Evolutionary conservation across 2,329 filamentous ascomycete genomes (phyloP), one percentile per base, ranked within the genome.

Genomic region (Coleophoma eucalyptorum): DNA sequence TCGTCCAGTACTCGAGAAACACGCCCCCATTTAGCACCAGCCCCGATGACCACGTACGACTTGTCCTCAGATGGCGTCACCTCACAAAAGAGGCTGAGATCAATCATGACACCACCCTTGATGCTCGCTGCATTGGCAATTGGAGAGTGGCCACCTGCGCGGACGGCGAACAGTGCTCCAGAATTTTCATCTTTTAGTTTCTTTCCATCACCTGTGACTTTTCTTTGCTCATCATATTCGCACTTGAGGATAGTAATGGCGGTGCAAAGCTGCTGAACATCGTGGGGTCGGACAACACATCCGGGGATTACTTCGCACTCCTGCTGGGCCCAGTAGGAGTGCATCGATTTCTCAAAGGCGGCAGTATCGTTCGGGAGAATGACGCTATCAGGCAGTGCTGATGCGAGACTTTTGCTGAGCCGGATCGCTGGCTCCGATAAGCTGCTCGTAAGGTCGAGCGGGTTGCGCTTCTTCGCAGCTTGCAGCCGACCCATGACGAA

Each of bases 81-180:
- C 6, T 40, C 34, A 26, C 51, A 56, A 37, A 60, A 46, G 11
- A 42, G 43, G 33, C 65, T 68, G 5, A 77, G 69, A 8, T 76
- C 75, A 54, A 83, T 72, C 66, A 67, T 43, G 73, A 69, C 40
- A 77, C 62, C 7, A 72, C 64, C 1, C 71, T 74, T 16, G 71
- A 67, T 70, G 56, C 70, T 74, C 4, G 71, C 68, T 51, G 73
- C 76, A 33, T 71, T 70, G 51, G 72, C 70, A 51, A 73, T 76
- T 1, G 70, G 71, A 50, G 72, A 71, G 58, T 76, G 73, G 1
- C 73, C 73, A 7, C 77, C 78, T 10, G 73, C 71, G 61, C 77
- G 73, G 65, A 82, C 71, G 19, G 79, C 81, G 34, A 54, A 54
- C 35, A 26, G 26, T 5, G 26, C 26, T 26, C 2, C 26, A 5